Base-by-base conservation (phyloP, 192 early-diverging fungal species). In the Dispira simplex region DNA sequence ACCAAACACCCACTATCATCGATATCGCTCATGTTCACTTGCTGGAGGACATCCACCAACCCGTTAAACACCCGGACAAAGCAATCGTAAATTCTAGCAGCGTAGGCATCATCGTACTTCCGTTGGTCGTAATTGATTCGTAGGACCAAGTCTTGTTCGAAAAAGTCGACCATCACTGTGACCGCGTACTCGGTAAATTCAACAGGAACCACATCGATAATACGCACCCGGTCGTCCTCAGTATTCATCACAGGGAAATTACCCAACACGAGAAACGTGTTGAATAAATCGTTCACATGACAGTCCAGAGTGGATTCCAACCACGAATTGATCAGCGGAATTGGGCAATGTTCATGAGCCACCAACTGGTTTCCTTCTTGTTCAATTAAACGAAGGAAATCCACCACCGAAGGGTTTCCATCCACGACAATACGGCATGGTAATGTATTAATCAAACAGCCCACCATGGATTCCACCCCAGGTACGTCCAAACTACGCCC, bases 221-320 rank as follows among this genome's bases (percentile, higher is more conserved):
- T 14, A 13, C 11, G 0, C 0, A 56, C 25, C 13, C 13, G 18
- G 23, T 14, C 54, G 9, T 43, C 58, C 5, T 18, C 10, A 4
- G 18, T 1, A 27, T 60, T 60, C 48, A 23, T 51, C 4, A 23
- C n/a, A 12, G 59, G 59, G 26, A 32, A 44, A 20, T 62, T 62
- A 10, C 46, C 43, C 44, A 46, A 45, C 18, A 62, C 59, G 8
- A 62, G 11, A 12, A 62, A n/a, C 8, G 59, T 62, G 44, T 62
- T 44, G 28, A 45, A 45, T 0, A 62, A 43, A 4, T 11, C n/a
- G 11, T 10, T 20, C n/a, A 53, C 51, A n/a, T 53, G 21, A 4
- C 12, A 18, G 25, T 11, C 12, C 8, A 8, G 26, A 20, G 28
- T 45, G 26, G 14, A 14, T 18, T 13, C 3, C 12, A 44, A 20